Conservation (phyloP, 75 land plant genomes). For the Chamaecyparis obtusa region DNA sequence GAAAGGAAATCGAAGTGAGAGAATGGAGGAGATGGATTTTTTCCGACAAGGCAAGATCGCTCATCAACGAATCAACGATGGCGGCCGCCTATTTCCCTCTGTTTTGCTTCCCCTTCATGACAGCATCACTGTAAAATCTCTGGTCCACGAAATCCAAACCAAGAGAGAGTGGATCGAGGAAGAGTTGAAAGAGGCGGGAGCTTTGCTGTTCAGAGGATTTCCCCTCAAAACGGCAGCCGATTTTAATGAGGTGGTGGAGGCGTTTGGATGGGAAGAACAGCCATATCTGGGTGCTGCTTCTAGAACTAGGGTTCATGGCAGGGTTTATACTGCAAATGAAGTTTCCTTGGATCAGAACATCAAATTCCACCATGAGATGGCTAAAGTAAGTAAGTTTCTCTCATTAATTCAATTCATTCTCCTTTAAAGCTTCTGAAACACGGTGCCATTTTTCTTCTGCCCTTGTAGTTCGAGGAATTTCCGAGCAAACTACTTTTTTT, state of each 20-base stretch:
- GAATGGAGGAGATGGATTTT: not conserved
- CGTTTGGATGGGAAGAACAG: constrained; percentile 43
- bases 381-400: constrained; percentile 19
- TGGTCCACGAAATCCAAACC: constrained; percentile 28
- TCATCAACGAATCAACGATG: not conserved
- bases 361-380: constrained; percentile 46
- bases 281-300: constrained; percentile 40
- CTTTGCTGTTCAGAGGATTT: constrained; percentile 50
- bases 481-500: constrained; percentile 32
- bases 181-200: constrained; percentile 25
- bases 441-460: not conserved
- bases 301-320: constrained; percentile 17
- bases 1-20: no score
- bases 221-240: constrained; percentile 23
- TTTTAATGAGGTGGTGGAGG: constrained; percentile 32
- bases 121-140: not conserved
- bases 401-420: not conserved
- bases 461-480: constrained; percentile 17
- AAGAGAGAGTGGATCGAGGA: constrained; percentile 29
- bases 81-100: constrained; percentile 27
- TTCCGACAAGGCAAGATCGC: not conserved
- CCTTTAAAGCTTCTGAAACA: not conserved
- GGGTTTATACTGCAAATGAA: constrained; percentile 47
- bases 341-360: constrained; percentile 26
- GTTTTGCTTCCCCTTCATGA: constrained; percentile 14